A percentile compares a stretch with the other conserved stretches of the same genome.
Evolutionary conservation across 352 stramenopile species (phyloP).

Genomic region (Globisporangium middletonii): DNA sequence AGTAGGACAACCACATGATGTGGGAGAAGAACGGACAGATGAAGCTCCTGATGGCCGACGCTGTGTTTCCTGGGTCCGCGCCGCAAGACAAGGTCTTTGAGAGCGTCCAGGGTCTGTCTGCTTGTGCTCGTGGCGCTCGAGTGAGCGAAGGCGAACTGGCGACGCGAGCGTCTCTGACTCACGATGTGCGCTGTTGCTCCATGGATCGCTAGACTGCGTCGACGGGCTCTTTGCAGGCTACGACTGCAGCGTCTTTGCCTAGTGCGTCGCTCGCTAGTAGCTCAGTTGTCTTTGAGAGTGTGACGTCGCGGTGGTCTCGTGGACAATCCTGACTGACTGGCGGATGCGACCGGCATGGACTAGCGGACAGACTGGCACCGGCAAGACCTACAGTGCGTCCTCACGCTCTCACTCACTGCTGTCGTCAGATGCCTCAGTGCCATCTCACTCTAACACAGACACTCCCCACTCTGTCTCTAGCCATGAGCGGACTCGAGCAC

Average conservation of each 20-base stretch:
- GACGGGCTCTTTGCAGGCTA: constrained; percentile 53
- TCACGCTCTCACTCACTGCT: background rate
- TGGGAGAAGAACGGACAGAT: constrained; percentile 68
- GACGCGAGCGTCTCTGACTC: background rate
- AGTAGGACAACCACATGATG: constrained; percentile 32
- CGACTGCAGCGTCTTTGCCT: constrained; percentile 69
- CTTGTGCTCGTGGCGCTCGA: background rate
- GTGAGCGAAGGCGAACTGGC: background rate
- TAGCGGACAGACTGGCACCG: constrained; percentile 63
- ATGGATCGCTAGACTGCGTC: constrained; percentile 35
- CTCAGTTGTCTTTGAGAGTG: background rate
- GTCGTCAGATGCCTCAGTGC: background rate
- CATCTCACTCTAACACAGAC: background rate
- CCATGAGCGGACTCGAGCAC: constrained; percentile 54
- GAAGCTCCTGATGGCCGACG: constrained; percentile 50
- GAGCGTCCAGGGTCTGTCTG: constrained; percentile 42
- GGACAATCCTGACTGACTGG: constrained; percentile 6
- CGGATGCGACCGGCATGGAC: background rate
- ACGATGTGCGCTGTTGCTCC: background rate
- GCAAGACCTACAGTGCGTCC: constrained; percentile 58
- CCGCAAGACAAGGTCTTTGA: constrained; percentile 40
- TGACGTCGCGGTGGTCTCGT: background rate
- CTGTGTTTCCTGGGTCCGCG: constrained; percentile 32
- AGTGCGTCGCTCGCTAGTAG: constrained; percentile 25
- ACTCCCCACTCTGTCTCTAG: constrained; percentile 9